Base-by-base conservation (phyloP, 805 yeast species). In the Wickerhamomyces alni region DNA sequence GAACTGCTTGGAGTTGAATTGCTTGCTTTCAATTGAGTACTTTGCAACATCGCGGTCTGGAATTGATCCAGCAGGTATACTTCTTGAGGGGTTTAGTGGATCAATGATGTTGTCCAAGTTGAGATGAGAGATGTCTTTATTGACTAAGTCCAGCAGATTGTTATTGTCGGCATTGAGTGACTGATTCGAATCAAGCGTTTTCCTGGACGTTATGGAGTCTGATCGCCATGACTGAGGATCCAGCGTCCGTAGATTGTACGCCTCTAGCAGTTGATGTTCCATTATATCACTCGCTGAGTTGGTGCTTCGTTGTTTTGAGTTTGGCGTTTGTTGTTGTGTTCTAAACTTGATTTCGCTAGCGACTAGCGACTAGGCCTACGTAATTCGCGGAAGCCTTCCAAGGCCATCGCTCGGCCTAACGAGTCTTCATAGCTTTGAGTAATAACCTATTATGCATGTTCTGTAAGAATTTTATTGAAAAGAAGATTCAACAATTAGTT, bases 1-100 rank as follows among this genome's bases (percentile, higher is more conserved):
- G 51, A 76, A 82, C 25, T 65, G 60, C 37, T 73, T 69, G 1
- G 83, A 75, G 47, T 77, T 73, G 59, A 82, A 82, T 21, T 69
- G 61, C 39, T 79, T 75, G 15, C 79, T 74, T 35, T 76, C 75
- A 36, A 78, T 69, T 43, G 79, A 59, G 57, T 68, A 72, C 47
- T 72, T 63, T 27, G 72, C 54, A 38, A 72, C 65, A 19, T 63
- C 59, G 16, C 39, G 37, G 9, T 52, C 39, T 16, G 31, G 31
- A 8, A 28, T 28, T 8, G 17, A 7, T 6, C 18, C 8, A 28
- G 31, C 31, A 28, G 9, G 8, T 15, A 28, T 28, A 5, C 8
- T 15, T 5, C 8, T 5, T 28, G 69, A 66, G 22, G 70, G 69
- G 5, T 80, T 80, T 42, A 81, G 58, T 1, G 87, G 85, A 48